A percentile compares a stretch with the other conserved stretches of the same genome.
Conservation (phyloP, 257 asterid species). For the Solanum gandarillasii region DNA sequence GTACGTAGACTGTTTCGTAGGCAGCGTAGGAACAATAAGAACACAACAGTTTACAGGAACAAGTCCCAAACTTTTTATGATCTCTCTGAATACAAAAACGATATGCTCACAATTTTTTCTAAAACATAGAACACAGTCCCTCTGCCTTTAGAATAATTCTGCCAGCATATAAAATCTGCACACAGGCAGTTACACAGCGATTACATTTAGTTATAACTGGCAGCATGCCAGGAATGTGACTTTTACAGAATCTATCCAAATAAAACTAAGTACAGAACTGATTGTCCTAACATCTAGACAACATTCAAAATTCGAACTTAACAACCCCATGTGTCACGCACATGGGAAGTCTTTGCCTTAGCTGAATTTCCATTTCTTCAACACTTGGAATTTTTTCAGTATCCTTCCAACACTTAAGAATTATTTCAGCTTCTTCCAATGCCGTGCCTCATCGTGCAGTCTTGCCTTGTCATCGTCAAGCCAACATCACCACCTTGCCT, state of each 20-base stretch:
- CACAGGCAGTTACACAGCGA: not conserved
- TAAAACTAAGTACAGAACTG: not conserved
- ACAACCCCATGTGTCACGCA: not conserved
- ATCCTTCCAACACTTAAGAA: not conserved
- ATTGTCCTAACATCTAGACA: not conserved
- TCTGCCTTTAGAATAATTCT: not conserved
- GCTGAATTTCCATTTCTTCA: not conserved
- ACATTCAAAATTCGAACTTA: not conserved
- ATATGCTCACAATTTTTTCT: not conserved
- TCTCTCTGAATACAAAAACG: not conserved
- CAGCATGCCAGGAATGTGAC: not conserved
- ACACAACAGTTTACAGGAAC: not conserved
- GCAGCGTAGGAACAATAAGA: not conserved
- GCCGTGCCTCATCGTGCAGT: not conserved
- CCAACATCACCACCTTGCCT: not conserved
- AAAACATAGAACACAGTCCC: not conserved
- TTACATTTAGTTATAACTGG: not conserved
- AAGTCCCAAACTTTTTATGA: not conserved
- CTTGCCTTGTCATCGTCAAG: not conserved
- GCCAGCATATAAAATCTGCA: not conserved
- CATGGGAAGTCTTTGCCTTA: not conserved
- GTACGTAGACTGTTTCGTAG: not conserved
- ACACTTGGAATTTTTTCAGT: not conserved
- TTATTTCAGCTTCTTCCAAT: not conserved
- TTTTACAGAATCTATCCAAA: not conserved